These are phyloP conservation scores for Chrysosporium queenslandicum DNA, from an alignment of 2,329 filamentous ascomycete genomes.

Conservation along the genomic window DNA sequence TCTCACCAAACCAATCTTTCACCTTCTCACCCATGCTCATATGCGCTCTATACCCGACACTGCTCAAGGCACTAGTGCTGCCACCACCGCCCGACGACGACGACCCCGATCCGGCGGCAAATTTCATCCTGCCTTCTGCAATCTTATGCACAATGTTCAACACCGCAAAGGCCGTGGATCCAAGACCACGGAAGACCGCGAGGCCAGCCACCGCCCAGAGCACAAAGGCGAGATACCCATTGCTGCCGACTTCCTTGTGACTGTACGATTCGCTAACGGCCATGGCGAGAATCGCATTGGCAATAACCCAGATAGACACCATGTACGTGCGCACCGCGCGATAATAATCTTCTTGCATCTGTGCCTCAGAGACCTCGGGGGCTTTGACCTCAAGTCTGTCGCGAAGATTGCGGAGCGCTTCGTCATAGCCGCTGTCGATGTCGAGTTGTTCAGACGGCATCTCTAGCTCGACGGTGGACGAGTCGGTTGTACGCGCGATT, in stretches of 20 bases:
- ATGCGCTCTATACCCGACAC: constrained; percentile 15
- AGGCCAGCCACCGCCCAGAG: constrained; percentile 82
- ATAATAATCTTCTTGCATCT: constrained; percentile 98
- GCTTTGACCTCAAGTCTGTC: constrained; percentile 75
- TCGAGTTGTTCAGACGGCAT: constrained; percentile 98
- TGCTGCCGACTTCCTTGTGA: constrained; percentile 59
- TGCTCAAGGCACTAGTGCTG: constrained; percentile 14
- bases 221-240: constrained; percentile 87
- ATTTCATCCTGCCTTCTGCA: constrained; percentile 72
- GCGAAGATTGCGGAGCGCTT: constrained; percentile 88
- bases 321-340: constrained; percentile 95
- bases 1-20: constrained; percentile 30
- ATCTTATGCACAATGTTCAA: constrained; percentile 75
- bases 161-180: constrained; percentile 68
- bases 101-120: constrained; percentile 26
- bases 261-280: constrained; percentile 78
- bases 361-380: constrained; percentile 55
- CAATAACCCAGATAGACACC: constrained; percentile 88
- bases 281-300: constrained; percentile 90
- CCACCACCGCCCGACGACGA: constrained; percentile 10
- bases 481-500: constrained; percentile 65
- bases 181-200: constrained; percentile 79
- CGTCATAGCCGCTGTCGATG: constrained; percentile 95
- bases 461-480: constrained; percentile 78
- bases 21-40: constrained; percentile 29